Evolutionary conservation across 2,329 filamentous ascomycete species (phyloP), one percentile per base, ranked within the genome.

Genomic region (Colletotrichum tropicicola): DNA sequence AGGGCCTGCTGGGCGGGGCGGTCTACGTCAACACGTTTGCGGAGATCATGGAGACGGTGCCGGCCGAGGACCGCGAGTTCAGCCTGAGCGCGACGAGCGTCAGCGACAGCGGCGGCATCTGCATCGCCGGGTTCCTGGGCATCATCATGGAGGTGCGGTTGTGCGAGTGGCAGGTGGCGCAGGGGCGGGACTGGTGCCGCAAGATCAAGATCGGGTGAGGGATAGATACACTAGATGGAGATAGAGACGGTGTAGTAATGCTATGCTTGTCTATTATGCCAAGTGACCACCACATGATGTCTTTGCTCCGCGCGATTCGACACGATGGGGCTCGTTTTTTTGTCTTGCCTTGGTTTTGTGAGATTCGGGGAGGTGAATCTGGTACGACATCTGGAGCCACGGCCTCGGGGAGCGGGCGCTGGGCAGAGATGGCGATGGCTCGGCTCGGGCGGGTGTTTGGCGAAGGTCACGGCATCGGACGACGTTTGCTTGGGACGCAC

Each of bases 21-120:
- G 96, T 98, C 0, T 99, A 99, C 72, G 94, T 98, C 65, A 97
- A 95, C 72, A 97, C 94, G 0, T 99, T 98, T 77, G 93, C 94
- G 0, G 92, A 97, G 74, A 98, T 99, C 67, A 91, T 93, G 75
- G 93, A 98, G 72, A 89, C 90, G 6, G 89, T 98, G 1, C 88
- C 89, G 0, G 81, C 85, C 5, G 87, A 89, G 30, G 94, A 98
- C 56, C 86, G 95, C 6, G 96, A 99, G 78, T 98, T 98, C 73
- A 97, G 93, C 65, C 80, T 99, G 2, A 90, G 92, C 0, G 95
- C 94, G 0, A 96, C 94, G 3, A 97, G 91, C 25, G 95, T 98
- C 41, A 97, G 93, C 74, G 96, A 98, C 75, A 96, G 92, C 41
- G 94, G 83, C 0, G 95, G 96, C 0, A 97, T 98, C 32, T 97